These are phyloP conservation scores for Verticillium nonalfalfae DNA, from an alignment of 2,329 filamentous ascomycete species.

Conservation along the genomic window DNA sequence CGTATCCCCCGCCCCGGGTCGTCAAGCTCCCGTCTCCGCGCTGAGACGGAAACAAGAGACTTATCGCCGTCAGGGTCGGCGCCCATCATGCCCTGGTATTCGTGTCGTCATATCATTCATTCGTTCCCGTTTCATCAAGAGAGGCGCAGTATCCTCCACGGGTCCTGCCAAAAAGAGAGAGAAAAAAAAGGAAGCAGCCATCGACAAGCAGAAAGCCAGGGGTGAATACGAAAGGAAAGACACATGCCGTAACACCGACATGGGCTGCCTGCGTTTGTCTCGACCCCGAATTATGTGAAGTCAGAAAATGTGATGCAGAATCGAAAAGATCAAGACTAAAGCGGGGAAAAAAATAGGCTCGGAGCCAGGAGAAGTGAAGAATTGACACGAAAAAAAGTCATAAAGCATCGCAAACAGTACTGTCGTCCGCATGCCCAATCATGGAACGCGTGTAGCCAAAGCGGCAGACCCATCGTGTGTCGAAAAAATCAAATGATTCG, in stretches of 20 bases:
- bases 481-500: neutral
- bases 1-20: neutral
- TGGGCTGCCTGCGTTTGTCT: neutral
- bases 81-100: neutral
- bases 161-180: constrained; percentile 3
- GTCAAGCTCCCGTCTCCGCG: neutral
- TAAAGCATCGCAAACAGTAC: neutral
- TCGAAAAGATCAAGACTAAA: neutral
- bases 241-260: neutral
- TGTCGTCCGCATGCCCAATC: neutral
- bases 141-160: neutral
- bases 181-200: neutral
- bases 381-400: neutral
- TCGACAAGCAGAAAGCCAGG: neutral
- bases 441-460: neutral
- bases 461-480: neutral
- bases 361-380: neutral
- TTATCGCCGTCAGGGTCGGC: neutral
- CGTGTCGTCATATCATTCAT: neutral
- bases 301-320: neutral
- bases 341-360: neutral
- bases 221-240: neutral
- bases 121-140: neutral
- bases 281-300: neutral
- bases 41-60: neutral